Evolutionary conservation across 108 stramenopile species (phyloP), one percentile per base, ranked within the genome.

Genomic region (Poteriospumella lacustris): DNA sequence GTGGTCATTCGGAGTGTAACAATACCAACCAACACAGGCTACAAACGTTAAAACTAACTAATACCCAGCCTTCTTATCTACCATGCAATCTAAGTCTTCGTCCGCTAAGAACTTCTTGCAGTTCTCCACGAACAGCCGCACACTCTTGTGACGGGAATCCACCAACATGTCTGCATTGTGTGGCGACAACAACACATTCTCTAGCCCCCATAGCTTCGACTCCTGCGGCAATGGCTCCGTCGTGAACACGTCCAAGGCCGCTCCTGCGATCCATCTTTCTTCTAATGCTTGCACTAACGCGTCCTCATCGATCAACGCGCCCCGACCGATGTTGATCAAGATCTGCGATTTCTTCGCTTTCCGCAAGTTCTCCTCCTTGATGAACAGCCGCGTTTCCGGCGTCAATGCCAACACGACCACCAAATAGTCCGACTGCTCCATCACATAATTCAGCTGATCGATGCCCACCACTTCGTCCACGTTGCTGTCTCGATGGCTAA

Each of bases 251-350:
- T 95, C 95, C 60, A 95, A 70, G 1, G 89, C 95, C 0, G 93
- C 93, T 15, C 92, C 92, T 56, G 89, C 88, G 1, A 92, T 77
- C 28, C 68, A 80, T 1, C 90, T 87, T 68, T 80, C 84, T 58
- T 80, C 43, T 33, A 95, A 78, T 1, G 89, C 89, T 36, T 85
- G 83, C 44, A 90, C 83, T 59, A 95, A 60, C 0, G 92, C 92
- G 1, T 68, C 78, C 78, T 95, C 93, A 69, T 95, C 93, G 38
- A 95, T 84, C 31, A 93, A 83, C 0, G 91, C 90, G 26, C 95
- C 95, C 12, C 95, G 90, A 36, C 93, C 93, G 15, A 92, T 84
- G 79, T 92, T 93, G 78, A 95, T 93, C 72, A 95, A 82, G 42
- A 95, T 92, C 43, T 88, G 78, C 0, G 81, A 86, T 58, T 84